Percentiles rank a stretch among this genome's conserved stretches.
Conservation (phyloP, 441 rosid genomes). For the Eruca vesicaria region DNA sequence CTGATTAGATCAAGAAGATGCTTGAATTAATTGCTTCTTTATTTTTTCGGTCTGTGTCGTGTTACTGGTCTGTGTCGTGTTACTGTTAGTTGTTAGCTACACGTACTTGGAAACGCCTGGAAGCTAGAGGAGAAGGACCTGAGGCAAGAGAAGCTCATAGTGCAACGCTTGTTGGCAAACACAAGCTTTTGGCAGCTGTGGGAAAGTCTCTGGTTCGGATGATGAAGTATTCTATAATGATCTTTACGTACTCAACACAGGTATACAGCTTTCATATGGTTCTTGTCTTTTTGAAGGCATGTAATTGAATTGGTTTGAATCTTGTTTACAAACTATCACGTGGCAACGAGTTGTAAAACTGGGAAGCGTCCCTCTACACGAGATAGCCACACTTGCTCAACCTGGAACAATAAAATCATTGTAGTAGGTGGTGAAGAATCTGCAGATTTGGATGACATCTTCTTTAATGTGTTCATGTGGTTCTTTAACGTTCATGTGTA, state of each 20-base stretch:
- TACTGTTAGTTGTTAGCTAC: conserved; percentile 46
- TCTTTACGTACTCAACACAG: conserved; percentile 80
- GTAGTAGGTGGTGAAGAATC: conserved; percentile 92
- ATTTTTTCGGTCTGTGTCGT: too few species aligned
- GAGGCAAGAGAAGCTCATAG: too few species aligned
- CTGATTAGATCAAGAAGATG: conserved; percentile 1
- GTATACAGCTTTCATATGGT: conserved; percentile 35
- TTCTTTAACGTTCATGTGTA: too few species aligned
- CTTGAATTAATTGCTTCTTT: not conserved
- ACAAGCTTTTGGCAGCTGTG: conserved; percentile 93
- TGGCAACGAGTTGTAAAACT: conserved; percentile 67
- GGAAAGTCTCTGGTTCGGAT: conserved; percentile 55
- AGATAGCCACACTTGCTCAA: conserved; percentile 89
- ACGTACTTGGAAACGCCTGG: conserved; percentile 72
- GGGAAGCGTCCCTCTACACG: conserved; percentile 84
- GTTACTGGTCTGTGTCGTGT: too few species aligned
- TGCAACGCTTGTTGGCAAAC: too few species aligned
- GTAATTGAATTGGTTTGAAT: not conserved
- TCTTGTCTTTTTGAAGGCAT: not conserved
- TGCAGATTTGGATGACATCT: conserved; percentile 52
- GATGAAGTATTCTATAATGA: too few species aligned
- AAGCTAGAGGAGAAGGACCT: too few species aligned
- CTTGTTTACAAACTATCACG: conserved; percentile 56
- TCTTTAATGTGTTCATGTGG: not conserved
- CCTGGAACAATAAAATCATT: too few species aligned